Conservation (phyloP, 441 rosid species). For the Adansonia grandidieri region DNA sequence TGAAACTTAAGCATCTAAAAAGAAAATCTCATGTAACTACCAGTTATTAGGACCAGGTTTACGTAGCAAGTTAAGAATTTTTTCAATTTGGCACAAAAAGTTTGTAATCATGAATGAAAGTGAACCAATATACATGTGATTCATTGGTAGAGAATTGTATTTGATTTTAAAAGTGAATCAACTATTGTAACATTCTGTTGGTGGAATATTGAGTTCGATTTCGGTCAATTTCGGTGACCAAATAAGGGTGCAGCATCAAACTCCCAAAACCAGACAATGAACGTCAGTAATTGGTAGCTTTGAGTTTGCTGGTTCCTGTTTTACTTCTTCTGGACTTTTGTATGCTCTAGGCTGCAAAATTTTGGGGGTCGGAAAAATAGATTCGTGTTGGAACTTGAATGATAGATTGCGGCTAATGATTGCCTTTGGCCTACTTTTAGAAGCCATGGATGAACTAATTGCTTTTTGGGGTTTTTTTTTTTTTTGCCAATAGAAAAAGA, state of each 20-base stretch:
- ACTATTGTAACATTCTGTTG: not conserved
- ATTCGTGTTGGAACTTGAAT: not conserved
- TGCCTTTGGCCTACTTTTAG: not conserved
- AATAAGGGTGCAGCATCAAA: conserved; percentile 21
- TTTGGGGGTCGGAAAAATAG: not conserved
- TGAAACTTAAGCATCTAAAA: conserved; percentile 43
- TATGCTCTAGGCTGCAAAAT: not conserved
- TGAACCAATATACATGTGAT: too few species aligned
- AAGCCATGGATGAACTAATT: not conserved
- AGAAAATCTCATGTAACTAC: conserved; percentile 39
- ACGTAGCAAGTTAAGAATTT: conserved; percentile 7
- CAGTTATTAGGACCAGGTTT: conserved; percentile 44
- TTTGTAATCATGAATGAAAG: not conserved
- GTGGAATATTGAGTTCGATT: too few species aligned
- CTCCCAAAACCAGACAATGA: conserved; percentile 5
- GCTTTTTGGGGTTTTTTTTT: not conserved
- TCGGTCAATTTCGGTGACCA: too few species aligned
- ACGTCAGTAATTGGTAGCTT: not conserved
- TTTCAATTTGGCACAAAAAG: not conserved
- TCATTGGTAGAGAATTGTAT: not conserved
- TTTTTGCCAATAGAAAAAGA: too few species aligned
- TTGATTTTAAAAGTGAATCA: not conserved
- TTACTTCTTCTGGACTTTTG: not conserved
- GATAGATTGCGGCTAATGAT: not conserved
- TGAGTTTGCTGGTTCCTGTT: not conserved